Evolutionary conservation across 2,329 filamentous ascomycete genomes (phyloP), one percentile per base, ranked within the genome.

Genomic region (Escovopsis sp.): DNA sequence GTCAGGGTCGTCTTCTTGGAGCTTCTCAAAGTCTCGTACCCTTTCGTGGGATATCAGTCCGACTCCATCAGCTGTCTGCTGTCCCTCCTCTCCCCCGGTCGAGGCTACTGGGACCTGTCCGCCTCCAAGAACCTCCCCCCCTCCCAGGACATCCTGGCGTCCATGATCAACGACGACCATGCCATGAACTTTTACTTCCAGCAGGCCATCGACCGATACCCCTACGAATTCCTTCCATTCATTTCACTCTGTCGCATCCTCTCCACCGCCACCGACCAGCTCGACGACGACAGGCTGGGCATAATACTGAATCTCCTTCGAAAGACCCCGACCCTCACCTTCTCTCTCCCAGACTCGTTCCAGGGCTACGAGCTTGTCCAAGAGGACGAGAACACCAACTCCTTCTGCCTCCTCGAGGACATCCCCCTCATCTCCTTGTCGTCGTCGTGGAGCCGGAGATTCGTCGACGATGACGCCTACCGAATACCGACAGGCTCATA

Each of bases 371-470:
- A 80, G 46, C 76, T 88, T 11, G 78, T 82, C 33, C 78, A 83
- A 41, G 88, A 95, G 60, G 85, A 94, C 48, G 84, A 91, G 45
- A 88, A 91, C 49, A 77, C 76, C 24, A 91, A 93, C 51, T 76
- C 76, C 14, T 83, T 95, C 45, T 70, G 74, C 45, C 71, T 95
- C 4, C 65, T 70, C 1, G 66, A 71, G 36, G 70, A 79, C 40
- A 63, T 88, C 7, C 68, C 76, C 2, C 67, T 88, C 3, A 81
- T 89, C 46, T 61, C 61, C 5, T 55, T 67, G 47, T 56, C 63
- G 40, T 55, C 69, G 44, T 61, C 59, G 13, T 66, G 68, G 52
- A 66, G 63, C 44, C 61, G 65, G 45, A 54, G 64, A 29, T 56
- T 62, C 7, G 56, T 62, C 13, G 63, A 65, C 34, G 64, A 71